Conservation (phyloP, 139 green algal species). For the Gonium pectorale region DNA sequence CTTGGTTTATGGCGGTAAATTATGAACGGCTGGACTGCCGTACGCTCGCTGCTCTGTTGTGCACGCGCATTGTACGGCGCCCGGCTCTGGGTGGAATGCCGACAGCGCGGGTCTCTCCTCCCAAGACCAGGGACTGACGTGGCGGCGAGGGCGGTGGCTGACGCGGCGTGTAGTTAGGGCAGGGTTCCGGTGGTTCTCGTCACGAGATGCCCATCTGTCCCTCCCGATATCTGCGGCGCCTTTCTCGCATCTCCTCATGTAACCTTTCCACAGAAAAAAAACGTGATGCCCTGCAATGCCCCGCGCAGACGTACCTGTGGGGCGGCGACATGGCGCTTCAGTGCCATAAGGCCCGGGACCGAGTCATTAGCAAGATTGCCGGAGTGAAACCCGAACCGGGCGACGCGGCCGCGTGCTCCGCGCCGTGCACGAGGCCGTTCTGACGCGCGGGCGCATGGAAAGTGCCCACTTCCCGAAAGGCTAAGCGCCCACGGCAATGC, state of each 20-base stretch:
- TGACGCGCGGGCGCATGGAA: no score
- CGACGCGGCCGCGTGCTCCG: no score
- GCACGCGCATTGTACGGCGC: no score
- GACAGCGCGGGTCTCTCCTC: no score
- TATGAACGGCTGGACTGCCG: not conserved
- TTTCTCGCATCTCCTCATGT: no score
- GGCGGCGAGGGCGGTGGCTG: not conserved
- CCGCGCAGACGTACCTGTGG: conserved; percentile 4
- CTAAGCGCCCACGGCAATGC: no score
- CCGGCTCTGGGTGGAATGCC: no score
- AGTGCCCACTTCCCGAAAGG: no score
- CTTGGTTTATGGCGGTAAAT: not conserved
- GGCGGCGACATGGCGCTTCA: not conserved
- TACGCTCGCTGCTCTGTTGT: not conserved
- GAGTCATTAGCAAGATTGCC: conserved; percentile 12
- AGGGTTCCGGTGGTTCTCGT: not conserved
- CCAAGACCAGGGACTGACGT: not conserved
- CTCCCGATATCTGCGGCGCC: not conserved
- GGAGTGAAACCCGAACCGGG: no score
- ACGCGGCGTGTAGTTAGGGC: not conserved
- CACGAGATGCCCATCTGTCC: not conserved
- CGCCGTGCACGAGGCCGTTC: no score
- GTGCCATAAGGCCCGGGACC: not conserved
- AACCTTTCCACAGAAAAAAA: not conserved
- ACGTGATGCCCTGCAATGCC: not conserved